Conservation (phyloP, 495 filamentous ascomycete genomes). For the Cudoniella acicularis region DNA sequence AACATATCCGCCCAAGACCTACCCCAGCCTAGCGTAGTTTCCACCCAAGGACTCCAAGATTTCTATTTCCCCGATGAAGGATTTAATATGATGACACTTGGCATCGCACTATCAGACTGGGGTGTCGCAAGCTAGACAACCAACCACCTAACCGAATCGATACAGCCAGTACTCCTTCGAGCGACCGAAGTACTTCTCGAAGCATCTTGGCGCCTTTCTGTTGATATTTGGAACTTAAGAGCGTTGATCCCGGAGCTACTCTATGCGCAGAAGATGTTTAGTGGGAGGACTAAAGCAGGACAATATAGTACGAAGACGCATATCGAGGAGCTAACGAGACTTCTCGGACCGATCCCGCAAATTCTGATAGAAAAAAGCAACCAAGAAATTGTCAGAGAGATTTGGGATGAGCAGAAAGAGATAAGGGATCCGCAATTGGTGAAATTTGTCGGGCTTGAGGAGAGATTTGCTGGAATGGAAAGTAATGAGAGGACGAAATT, state of each 20-base stretch:
- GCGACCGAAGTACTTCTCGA: constrained; percentile 30
- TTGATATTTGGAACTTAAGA: constrained; percentile 29
- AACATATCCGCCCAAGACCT: too few species aligned
- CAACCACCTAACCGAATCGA: constrained; percentile 27
- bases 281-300: constrained; percentile 4
- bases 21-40: too few species aligned
- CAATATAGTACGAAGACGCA: constrained; percentile 22
- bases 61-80: constrained; percentile 2
- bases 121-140: constrained; percentile 26
- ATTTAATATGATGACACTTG: neutral
- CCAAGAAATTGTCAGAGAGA: constrained; percentile 10
- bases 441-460: neutral
- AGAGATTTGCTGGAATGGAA: constrained; percentile 32
- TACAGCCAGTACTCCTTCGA: constrained; percentile 29
- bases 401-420: constrained; percentile 13
- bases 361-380: constrained; percentile 24
- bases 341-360: constrained; percentile 26
- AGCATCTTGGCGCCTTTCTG: constrained; percentile 26
- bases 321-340: constrained; percentile 23
- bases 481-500: constrained; percentile 50
- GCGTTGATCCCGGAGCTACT: constrained; percentile 21
- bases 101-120: constrained; percentile 30
- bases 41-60: too few species aligned
- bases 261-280: constrained; percentile 8
- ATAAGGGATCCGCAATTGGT: constrained; percentile 35